Percentiles rank a stretch among this genome's conserved stretches.
Conservation (phyloP, 1,139 yeast species). For the Candida sanyaensis region DNA sequence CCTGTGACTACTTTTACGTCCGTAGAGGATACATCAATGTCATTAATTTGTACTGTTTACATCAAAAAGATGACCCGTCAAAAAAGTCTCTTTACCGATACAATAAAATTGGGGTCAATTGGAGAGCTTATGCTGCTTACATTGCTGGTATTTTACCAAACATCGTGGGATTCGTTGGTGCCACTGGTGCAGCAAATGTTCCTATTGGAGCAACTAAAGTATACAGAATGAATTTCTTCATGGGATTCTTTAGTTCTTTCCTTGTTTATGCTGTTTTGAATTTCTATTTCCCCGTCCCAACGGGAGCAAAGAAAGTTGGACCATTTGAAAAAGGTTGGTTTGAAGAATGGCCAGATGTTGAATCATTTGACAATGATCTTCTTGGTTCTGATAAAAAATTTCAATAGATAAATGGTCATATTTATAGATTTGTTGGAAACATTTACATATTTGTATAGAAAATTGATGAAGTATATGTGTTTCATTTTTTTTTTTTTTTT, state of each 20-base stretch:
- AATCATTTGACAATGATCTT: slow-evolving; percentile 56
- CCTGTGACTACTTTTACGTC: slow-evolving; percentile 74
- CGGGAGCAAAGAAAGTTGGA: slow-evolving; percentile 54
- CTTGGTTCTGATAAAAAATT: slow-evolving; percentile 25
- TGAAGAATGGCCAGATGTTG: slow-evolving; percentile 63
- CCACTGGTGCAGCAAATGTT: slow-evolving; percentile 60
- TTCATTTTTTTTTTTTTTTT: too few relatives aligned
- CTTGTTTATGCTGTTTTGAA: slow-evolving; percentile 51
- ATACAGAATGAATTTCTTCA: slow-evolving; percentile 71
- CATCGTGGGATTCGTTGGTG: slow-evolving; percentile 87
- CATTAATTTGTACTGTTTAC: slow-evolving; percentile 58
- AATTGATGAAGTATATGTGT: too few relatives aligned
- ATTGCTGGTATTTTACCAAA: slow-evolving; percentile 77
- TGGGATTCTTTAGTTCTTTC: slow-evolving; percentile 67
- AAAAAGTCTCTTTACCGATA: slow-evolving; percentile 54
- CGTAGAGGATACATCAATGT: slow-evolving; percentile 72
- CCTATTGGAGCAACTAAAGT: slow-evolving; percentile 78
- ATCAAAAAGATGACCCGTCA: slow-evolving; percentile 33
- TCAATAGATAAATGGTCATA: too few relatives aligned
- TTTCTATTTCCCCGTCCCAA: slow-evolving; percentile 54
- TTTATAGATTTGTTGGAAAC: too few relatives aligned
- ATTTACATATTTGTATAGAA: too few relatives aligned
- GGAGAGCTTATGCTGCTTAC: slow-evolving; percentile 79
- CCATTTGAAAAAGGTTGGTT: slow-evolving; percentile 62
- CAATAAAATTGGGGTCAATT: slow-evolving; percentile 66